Base-by-base conservation (phyloP, 805 yeast species). In the Naumovozyma baii region DNA sequence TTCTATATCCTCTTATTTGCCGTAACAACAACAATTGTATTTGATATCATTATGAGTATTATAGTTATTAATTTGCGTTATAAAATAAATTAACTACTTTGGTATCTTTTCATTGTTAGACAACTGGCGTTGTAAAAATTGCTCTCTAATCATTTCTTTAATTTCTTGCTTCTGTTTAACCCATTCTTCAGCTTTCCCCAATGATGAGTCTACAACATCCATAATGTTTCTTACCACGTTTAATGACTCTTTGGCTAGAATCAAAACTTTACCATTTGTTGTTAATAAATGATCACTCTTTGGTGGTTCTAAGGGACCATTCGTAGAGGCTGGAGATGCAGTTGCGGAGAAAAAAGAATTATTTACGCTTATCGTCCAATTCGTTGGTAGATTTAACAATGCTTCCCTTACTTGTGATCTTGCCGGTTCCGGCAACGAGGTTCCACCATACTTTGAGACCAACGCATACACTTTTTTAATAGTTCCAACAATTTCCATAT, bases 121-220 rank as follows among this genome's bases (percentile, higher is more conserved):
- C 10, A 22, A 22, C 30, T 44, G 47, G 14, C 31, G 31, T 14
- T 18, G 29, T 5, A 44, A 31, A n/a, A 50, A 40, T 20, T 35
- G 39, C 38, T 51, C 50, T 39, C 50, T 52, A 15, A 60, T 35
- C 44, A 52, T 40, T 45, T 60, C 62, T 34, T 59, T 57, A 18
- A 55, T 43, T 40, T 64, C 65, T 52, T 59, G 73, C 61, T 47
- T 73, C 59, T 49, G 69, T 62, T 63, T 67, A 3, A 77, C 74
- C 96, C 96, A 90, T 18, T 70, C 66, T 57, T 92, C 96, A 1
- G 96, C 96, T 47, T 80, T 78, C 36, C 76, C 80, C 39, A 90
- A 67, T 37, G 87, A 87, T 35, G 83, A 88, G 55, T 83, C 90
- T 50, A 94, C 86, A 5, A 88, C 88, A 37, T 72, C 72, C 47